Conservation (phyloP, 768 basidiomycete genomes). For the Rhodotorula diobovata region DNA sequence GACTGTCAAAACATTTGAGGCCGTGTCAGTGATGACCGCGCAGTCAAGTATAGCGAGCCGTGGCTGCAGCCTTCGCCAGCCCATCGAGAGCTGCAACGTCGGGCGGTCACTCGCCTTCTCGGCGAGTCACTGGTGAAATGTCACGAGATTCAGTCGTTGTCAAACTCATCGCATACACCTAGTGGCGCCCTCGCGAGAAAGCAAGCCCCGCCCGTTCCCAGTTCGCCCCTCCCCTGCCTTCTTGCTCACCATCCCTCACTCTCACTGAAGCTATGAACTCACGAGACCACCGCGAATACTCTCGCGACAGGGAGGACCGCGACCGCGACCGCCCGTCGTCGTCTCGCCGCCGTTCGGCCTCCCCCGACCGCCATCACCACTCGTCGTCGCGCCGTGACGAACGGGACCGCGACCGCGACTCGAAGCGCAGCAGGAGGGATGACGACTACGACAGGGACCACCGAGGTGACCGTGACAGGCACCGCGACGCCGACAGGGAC, state of each 20-base stretch:
- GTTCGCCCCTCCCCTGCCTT: not conserved
- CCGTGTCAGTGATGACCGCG: no score
- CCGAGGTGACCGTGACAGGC: constrained; percentile 37
- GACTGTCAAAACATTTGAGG: no score
- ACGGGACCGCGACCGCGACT: constrained; percentile 30
- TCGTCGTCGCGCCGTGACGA: not conserved
- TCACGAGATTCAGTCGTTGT: no score
- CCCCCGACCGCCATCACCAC: not conserved
- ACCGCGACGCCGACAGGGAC: not conserved
- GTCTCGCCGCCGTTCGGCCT: constrained; percentile 12
- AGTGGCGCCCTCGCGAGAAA: no score
- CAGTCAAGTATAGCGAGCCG: no score
- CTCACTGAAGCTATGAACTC: not conserved
- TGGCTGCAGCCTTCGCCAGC: no score
- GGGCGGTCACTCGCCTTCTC: no score
- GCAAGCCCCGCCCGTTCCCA: no score
- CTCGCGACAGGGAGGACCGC: constrained; percentile 3
- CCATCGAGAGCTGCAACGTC: no score
- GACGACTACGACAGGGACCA: constrained; percentile 25
- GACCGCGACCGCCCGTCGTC: constrained; percentile 9
- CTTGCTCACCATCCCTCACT: not conserved
- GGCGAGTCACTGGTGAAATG: no score
- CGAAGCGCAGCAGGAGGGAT: constrained; percentile 27
- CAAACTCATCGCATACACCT: no score
- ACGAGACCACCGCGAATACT: constrained; percentile 13